These are phyloP conservation scores for Talaromyces sp. DNA, from an alignment of 2,329 filamentous ascomycete species.

Conservation along the genomic window DNA sequence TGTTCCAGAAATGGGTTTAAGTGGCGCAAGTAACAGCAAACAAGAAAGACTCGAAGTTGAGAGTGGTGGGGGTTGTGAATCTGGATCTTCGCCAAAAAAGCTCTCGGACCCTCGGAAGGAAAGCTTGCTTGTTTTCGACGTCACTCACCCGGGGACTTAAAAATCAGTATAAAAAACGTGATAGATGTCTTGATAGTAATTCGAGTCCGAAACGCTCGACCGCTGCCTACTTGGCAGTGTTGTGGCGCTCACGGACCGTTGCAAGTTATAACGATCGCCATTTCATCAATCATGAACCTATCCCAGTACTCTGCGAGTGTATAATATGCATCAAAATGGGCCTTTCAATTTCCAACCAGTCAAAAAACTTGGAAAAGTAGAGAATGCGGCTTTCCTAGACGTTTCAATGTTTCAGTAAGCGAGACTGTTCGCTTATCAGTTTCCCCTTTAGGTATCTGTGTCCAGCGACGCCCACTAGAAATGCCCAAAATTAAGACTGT, in stretches of 20 bases:
- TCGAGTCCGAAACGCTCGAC: not conserved
- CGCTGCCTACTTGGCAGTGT: not conserved
- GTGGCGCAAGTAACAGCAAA: not conserved
- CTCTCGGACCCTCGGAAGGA: not conserved
- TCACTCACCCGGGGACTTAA: not conserved
- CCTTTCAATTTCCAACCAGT: not conserved
- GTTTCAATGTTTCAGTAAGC: not conserved
- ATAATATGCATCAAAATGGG: not conserved
- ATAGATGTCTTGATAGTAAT: not conserved
- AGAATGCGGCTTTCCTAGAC: not conserved
- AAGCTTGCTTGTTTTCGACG: not conserved
- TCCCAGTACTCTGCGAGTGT: not conserved
- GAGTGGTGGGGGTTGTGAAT: not conserved
- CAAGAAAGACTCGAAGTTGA: not conserved
- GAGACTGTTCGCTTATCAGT: not conserved
- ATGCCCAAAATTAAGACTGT: not conserved
- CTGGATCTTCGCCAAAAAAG: not conserved
- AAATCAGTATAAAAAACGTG: not conserved
- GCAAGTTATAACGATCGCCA: not conserved
- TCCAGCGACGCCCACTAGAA: not conserved
- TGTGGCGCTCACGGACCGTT: not conserved
- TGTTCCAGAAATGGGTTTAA: not conserved
- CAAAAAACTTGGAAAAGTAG: not conserved
- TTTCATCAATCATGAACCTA: not conserved
- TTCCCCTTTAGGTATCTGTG: not conserved